A percentile compares a stretch with the other conserved stretches of the same genome.
Evolutionary conservation across 345 rosid genomes (phyloP).

Genomic region (Eucalyptus cloeziana): DNA sequence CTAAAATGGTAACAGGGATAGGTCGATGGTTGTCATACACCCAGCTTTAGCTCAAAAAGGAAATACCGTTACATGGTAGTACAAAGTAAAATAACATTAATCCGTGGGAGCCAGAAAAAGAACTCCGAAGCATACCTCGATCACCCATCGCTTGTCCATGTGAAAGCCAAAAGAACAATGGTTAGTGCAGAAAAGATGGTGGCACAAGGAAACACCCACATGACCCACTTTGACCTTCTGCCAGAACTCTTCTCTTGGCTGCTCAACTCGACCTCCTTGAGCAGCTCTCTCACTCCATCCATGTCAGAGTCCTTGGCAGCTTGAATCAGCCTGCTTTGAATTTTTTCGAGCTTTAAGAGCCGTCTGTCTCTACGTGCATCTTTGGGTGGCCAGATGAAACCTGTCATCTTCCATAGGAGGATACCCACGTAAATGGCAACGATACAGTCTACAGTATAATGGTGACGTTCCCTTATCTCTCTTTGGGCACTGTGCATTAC

Average conservation of each 20-base stretch:
- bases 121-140: neutral
- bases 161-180: slow-evolving; percentile 62
- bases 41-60: neutral
- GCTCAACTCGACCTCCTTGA: slow-evolving; percentile 48
- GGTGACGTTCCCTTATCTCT: slow-evolving; percentile 84
- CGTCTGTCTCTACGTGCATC: slow-evolving; percentile 11
- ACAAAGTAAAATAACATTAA: neutral
- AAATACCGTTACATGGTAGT: neutral
- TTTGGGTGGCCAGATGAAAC: slow-evolving; percentile 60
- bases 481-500: slow-evolving; percentile 83
- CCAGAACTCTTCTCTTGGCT: slow-evolving; percentile 4
- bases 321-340: slow-evolving; percentile 54
- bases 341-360: slow-evolving; percentile 45
- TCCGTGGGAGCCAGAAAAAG: neutral
- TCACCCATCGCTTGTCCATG: slow-evolving; percentile 77
- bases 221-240: slow-evolving; percentile 15
- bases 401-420: slow-evolving; percentile 92
- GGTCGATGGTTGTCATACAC: neutral
- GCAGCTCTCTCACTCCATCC: slow-evolving; percentile 74
- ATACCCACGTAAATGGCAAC: slow-evolving; percentile 86
- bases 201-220: slow-evolving; percentile 58
- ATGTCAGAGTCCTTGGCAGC: slow-evolving; percentile 91
- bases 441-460: slow-evolving; percentile 77
- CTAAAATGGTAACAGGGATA: neutral
- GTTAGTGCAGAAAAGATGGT: slow-evolving; percentile 43